Percentiles rank a stretch among this genome's conserved stretches.
phyloP scores from a whole-genome alignment of 2,329 filamentous ascomycete genomes.

The Pleomassaria siparia region DNA sequence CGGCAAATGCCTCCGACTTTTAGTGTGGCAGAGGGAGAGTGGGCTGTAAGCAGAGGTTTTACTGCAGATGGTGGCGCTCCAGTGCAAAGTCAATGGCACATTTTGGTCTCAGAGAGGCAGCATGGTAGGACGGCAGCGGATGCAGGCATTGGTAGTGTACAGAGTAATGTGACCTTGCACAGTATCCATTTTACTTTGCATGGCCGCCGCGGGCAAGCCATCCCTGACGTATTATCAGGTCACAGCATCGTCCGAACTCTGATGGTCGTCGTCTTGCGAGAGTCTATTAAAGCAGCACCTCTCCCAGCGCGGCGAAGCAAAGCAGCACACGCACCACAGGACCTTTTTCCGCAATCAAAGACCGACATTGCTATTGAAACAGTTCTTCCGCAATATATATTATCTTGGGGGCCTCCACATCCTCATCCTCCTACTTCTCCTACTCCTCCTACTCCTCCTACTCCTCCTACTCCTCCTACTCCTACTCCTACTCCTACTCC shows the following conservation, averaged over 20 bases:
- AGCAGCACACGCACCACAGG: slow-evolving; percentile 29
- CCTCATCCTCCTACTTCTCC: too few species aligned
- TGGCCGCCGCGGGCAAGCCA: slow-evolving; percentile 17
- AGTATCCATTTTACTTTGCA: slow-evolving; percentile 25
- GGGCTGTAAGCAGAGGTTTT: slow-evolving; percentile 25
- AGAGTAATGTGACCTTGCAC: slow-evolving; percentile 33
- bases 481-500: too few species aligned
- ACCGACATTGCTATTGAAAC: slow-evolving; percentile 38
- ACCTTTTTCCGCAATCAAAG: slow-evolving; percentile 17
- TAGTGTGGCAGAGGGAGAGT: slow-evolving; percentile 16
- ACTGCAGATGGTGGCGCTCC: slow-evolving; percentile 26
- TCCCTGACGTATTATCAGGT: slow-evolving; percentile 26
- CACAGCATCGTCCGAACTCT: slow-evolving; percentile 21
- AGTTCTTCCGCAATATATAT: slow-evolving; percentile 39
- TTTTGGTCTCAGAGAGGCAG: slow-evolving; percentile 28
- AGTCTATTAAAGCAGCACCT: slow-evolving; percentile 32
- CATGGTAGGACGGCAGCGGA: slow-evolving; percentile 26
- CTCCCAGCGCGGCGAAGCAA: slow-evolving; percentile 23
- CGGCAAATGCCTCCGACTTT: slow-evolving; percentile 23
- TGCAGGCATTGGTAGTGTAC: slow-evolving; percentile 33
- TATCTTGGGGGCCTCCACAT: slow-evolving; percentile 16
- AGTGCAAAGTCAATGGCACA: slow-evolving; percentile 29
- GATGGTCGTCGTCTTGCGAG: neutral
- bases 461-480: too few species aligned
- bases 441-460: too few species aligned